phyloP scores from a whole-genome alignment of 176 grass and related monocot genomes.

The Cenchrus americanus region DNA sequence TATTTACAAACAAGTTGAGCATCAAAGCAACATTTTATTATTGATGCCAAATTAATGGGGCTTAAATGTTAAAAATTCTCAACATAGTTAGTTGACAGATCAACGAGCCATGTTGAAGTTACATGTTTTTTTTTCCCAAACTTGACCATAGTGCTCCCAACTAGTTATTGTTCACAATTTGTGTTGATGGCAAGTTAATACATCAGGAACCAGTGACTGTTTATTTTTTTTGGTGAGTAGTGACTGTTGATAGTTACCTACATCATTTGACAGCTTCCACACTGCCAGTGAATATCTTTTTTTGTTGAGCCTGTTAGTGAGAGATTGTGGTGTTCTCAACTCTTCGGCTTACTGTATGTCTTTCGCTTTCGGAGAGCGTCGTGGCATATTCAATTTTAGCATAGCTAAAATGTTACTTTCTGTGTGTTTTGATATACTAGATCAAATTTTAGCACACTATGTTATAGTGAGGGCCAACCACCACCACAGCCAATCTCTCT shows the following conservation, averaged over 20 bases:
- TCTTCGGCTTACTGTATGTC: neutral
- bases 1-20: slow-evolving; percentile 6
- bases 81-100: slow-evolving; percentile 1
- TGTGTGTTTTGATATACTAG: slow-evolving; percentile 13
- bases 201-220: neutral
- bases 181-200: neutral
- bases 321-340: neutral
- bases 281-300: neutral
- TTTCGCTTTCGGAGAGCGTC: neutral
- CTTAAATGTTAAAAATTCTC: neutral
- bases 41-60: neutral
- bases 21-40: slow-evolving; percentile 13
- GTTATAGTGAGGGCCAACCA: neutral
- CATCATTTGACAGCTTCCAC: neutral
- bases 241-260: neutral
- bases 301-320: slow-evolving; percentile 4
- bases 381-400: neutral
- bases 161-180: slow-evolving; percentile 10
- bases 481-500: neutral
- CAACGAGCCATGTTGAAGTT: neutral
- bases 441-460: neutral
- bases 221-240: no score
- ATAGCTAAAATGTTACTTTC: slow-evolving; percentile 17
- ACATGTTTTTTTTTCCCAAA: neutral
- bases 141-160: neutral